These are phyloP conservation scores for Forsythia suspensa DNA, from an alignment of 257 asterid genomes.

Conservation along the genomic window DNA sequence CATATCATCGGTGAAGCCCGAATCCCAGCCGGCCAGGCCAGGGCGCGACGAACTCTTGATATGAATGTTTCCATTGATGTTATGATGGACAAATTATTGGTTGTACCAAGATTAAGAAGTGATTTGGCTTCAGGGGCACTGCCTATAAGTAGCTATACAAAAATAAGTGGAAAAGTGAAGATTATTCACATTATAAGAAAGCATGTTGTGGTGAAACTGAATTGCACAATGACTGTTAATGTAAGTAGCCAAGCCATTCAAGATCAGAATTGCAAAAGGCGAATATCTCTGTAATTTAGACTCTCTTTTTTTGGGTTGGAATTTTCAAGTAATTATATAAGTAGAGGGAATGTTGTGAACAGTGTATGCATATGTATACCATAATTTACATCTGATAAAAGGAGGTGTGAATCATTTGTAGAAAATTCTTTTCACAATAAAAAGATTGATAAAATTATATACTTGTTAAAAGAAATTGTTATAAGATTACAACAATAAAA, in stretches of 20 bases:
- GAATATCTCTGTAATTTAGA: constrained; percentile 22
- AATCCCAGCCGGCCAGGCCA: constrained; percentile 11
- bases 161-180: constrained; percentile 32
- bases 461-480: no score
- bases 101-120: constrained; percentile 17
- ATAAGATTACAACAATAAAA: no score
- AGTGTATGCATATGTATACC: neutral
- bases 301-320: neutral
- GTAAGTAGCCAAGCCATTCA: constrained; percentile 19
- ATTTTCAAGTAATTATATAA: neutral
- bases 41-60: constrained; percentile 21
- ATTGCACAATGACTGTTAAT: constrained; percentile 30
- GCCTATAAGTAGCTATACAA: constrained; percentile 29
- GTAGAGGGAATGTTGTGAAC: neutral
- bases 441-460: no score
- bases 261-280: constrained; percentile 26
- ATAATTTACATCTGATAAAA: no score
- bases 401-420: no score
- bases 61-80: constrained; percentile 20
- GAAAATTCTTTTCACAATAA: no score
- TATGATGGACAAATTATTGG: constrained; percentile 19
- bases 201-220: constrained; percentile 21
- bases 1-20: constrained; percentile 19
- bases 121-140: constrained; percentile 29
- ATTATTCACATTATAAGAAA: constrained; percentile 27